Evolutionary conservation across 768 basidiomycete genomes (phyloP).

Genomic region (Auricularia auricula-judae): DNA sequence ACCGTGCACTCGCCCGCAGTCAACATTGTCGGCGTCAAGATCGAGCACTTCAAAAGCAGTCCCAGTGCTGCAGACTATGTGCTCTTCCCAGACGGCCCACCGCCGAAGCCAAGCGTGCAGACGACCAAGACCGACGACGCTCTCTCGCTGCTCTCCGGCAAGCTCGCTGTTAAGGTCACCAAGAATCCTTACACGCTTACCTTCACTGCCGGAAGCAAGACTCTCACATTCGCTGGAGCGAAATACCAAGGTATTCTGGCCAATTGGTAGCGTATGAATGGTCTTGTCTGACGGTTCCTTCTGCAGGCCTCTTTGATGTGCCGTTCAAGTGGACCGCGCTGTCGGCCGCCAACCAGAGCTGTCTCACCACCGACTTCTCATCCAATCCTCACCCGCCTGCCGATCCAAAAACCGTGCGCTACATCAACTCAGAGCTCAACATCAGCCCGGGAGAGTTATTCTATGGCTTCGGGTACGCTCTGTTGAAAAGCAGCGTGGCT

Average conservation of each 20-base stretch:
- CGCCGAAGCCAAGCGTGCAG: constrained; percentile 33
- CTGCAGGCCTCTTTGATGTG: constrained; percentile 14
- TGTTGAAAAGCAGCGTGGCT: background rate
- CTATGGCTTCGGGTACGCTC: constrained; percentile 20
- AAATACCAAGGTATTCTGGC: constrained; percentile 6
- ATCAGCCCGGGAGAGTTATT: constrained; percentile 23
- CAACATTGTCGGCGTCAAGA: constrained; percentile 19
- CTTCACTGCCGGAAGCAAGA: constrained; percentile 16
- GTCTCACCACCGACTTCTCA: constrained; percentile 42
- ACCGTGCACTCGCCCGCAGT: constrained; percentile 18
- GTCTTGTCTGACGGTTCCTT: constrained; percentile 14
- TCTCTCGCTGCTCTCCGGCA: constrained; percentile 33
- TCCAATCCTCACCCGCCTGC: constrained; percentile 43
- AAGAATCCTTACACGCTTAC: constrained; percentile 51
- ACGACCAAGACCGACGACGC: constrained; percentile 20
- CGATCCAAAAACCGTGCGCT: constrained; percentile 23
- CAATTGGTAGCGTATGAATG: constrained; percentile 8
- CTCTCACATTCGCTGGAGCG: constrained; percentile 10
- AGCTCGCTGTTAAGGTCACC: constrained; percentile 42
- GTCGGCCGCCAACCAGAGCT: constrained; percentile 24
- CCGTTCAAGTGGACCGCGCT: constrained; percentile 17
- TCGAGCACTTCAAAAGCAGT: constrained; percentile 12
- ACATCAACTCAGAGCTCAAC: constrained; percentile 21
- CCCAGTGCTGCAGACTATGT: constrained; percentile 30
- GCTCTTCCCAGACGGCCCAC: constrained; percentile 50